phyloP scores from a whole-genome alignment of 1,139 yeast genomes.

The Hansenula sp. region DNA sequence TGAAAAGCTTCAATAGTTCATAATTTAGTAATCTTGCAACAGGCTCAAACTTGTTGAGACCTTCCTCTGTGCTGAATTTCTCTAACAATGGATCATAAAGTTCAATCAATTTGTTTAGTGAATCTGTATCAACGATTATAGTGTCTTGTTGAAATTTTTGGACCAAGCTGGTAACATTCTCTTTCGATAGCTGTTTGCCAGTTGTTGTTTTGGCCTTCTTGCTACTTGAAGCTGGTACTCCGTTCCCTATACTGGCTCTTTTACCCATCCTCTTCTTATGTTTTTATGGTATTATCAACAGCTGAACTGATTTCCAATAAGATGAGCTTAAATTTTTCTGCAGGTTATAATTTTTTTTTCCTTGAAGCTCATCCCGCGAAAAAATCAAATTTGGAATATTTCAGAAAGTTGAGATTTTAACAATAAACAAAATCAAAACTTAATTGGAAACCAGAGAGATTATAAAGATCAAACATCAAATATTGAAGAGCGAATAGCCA shows the following conservation, averaged over 20 bases:
- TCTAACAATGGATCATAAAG: slow-evolving; percentile 18
- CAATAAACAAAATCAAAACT: neutral
- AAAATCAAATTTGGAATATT: neutral
- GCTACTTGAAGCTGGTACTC: neutral
- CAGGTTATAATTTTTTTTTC: slow-evolving; percentile 1
- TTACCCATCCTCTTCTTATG: slow-evolving; percentile 14
- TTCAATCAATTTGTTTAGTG: slow-evolving; percentile 7
- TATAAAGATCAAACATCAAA: neutral
- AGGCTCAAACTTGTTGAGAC: slow-evolving; percentile 13
- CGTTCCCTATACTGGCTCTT: slow-evolving; percentile 6
- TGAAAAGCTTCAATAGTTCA: slow-evolving; percentile 54
- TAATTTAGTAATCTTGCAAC: slow-evolving; percentile 48
- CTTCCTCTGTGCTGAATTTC: slow-evolving; percentile 16
- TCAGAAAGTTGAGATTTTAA: neutral
- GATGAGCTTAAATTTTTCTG: slow-evolving; percentile 2
- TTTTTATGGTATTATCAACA: neutral
- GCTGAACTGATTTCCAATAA: neutral
- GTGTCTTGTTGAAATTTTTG: neutral
- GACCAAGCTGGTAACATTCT: slow-evolving; percentile 8
- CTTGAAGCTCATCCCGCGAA: slow-evolving; percentile 2
- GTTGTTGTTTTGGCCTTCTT: slow-evolving; percentile 8
- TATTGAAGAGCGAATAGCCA: neutral
- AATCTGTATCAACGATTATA: neutral
- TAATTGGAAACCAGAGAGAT: too few species aligned
- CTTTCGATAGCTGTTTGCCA: slow-evolving; percentile 9